Evolutionary conservation across 495 filamentous ascomycete species (phyloP), one percentile per base, ranked within the genome.

Genomic region (Staphylotrichum longicolle): DNA sequence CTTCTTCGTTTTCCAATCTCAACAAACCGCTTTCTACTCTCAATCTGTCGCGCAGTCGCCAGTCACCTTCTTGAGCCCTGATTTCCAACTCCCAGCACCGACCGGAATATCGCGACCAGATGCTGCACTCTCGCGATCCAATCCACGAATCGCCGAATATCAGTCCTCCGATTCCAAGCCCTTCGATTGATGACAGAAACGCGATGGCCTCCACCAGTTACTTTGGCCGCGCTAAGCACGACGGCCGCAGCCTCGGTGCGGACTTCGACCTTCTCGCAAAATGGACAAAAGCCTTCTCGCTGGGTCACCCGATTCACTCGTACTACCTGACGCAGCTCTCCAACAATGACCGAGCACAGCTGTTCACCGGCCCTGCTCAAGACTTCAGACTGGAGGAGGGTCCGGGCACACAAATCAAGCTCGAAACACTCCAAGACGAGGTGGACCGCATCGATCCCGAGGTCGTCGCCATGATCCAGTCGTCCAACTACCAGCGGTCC

Each of bases 321-420:
- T 64, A 56, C 44, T 39, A 60, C 9, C 58, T 72, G 14, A 60
- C 68, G 8, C 46, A 63, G 40, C 64, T 72, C 4, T 71, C 70
- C 1, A 20, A 39, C 4, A 35, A 54, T 4, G 68, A 71, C 46
- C 64, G 66, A 11, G 49, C 51, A 3, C 62, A 60, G 7, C 54
- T 72, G 2, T 71, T 72, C 45, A 51, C 66, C 1, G 59, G 50
- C 14, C 37, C 55, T 0, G 45, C 53, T 8, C 41, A 40, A 37
- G 34, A 69, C 9, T 62, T 67, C 30, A 50, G 54, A 5, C 33
- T 71, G 3, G 37, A 55, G 9, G 20, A 63, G 27, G 61, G 59
- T 7, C 56, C 64, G 4, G 41, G 66, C 45, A 52, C n/a, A 63
- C 47, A 54, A 4, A 45, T 66, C 4, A 58, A 64, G 37, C 60